Base-by-base conservation (phyloP, 23 red algal species). In the Cyanidiococcus yangmingshanensis region DNA sequence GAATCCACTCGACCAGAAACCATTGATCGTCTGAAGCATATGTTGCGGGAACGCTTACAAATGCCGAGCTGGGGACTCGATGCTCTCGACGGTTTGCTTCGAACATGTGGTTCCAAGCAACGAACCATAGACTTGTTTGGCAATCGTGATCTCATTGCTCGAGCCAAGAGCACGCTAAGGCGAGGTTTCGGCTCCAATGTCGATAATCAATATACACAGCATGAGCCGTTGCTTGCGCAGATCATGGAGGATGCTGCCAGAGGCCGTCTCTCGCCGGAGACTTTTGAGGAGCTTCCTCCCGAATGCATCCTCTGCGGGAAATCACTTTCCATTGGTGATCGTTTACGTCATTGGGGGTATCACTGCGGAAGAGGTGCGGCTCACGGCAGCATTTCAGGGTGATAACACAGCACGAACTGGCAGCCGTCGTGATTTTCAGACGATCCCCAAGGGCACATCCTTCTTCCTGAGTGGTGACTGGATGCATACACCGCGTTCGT, bases 201-300 rank as follows among this genome's bases (percentile, higher is more conserved):
- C 15, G 89, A 91, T 39, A 98, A 98, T 59, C 82, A 91, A 33
- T 98, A 92, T 37, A 92, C 88, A 0, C 94, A 98, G 63, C 94
- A 98, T 59, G 94, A 92, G 78, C 94, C 94, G 37, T 76, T 98
- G 41, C 83, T 98, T 21, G 85, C 83, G n/a, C 79, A 50, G 25
- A 89, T 79, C 1, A 41, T 98, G 1, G 94, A 98, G 75, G 86
- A 89, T 29, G 68, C 68, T 40, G 39, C 39, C 29, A 58, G 59
- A 36, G 41, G 41, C 0, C 40, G 78, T 25, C 67, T 40, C 45
- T 30, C 63, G 12, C 7, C 63, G 63, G 63, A 71, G 12, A 35
- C 63, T 32, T 71, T 71, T 30, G 63, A 71, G 63, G 63, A 71
- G 63, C 21, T 71, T 12, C 15, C 21, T 35, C 12, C n/a, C 32